Evolutionary conservation across 352 stramenopile genomes (phyloP).

Genomic region (Phytophthora ohioensis): DNA sequence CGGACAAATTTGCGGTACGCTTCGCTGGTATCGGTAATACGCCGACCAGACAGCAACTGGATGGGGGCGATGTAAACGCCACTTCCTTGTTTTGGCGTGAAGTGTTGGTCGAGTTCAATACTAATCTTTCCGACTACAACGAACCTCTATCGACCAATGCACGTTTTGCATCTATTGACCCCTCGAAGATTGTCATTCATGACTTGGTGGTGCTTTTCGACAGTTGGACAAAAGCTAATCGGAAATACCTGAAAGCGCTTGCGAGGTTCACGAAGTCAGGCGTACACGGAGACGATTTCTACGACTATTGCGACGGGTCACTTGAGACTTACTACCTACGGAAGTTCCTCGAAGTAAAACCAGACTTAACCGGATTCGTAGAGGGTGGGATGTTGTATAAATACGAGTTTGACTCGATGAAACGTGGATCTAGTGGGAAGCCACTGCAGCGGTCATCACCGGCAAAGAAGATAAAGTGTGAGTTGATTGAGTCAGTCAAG

Average conservation of each 20-base stretch:
- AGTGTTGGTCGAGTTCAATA: slow-evolving; percentile 9
- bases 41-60: slow-evolving; percentile 3
- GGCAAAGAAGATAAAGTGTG: slow-evolving; percentile 14
- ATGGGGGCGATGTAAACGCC: not conserved
- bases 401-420: slow-evolving; percentile 17
- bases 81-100: slow-evolving; percentile 19
- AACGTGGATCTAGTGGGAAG: not conserved
- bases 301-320: not conserved
- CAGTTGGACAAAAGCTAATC: slow-evolving; percentile 15
- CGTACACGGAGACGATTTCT: slow-evolving; percentile 13
- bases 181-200: slow-evolving; percentile 7
- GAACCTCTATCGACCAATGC: not conserved
- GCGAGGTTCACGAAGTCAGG: slow-evolving; percentile 15
- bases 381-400: slow-evolving; percentile 8
- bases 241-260: slow-evolving; percentile 9
- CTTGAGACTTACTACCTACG: slow-evolving; percentile 15
- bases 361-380: slow-evolving; percentile 12
- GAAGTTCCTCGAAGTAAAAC: slow-evolving; percentile 17
- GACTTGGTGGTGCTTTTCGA: not conserved
- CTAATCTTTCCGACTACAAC: slow-evolving; percentile 15
- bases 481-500: slow-evolving; percentile 9
- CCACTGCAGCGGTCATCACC: not conserved
- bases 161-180: slow-evolving; percentile 6
- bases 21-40: slow-evolving; percentile 6
- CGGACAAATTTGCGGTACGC: slow-evolving; percentile 11